Evolutionary conservation across 495 filamentous ascomycete species (phyloP).

Genomic region (Penicillium chermesinum): DNA sequence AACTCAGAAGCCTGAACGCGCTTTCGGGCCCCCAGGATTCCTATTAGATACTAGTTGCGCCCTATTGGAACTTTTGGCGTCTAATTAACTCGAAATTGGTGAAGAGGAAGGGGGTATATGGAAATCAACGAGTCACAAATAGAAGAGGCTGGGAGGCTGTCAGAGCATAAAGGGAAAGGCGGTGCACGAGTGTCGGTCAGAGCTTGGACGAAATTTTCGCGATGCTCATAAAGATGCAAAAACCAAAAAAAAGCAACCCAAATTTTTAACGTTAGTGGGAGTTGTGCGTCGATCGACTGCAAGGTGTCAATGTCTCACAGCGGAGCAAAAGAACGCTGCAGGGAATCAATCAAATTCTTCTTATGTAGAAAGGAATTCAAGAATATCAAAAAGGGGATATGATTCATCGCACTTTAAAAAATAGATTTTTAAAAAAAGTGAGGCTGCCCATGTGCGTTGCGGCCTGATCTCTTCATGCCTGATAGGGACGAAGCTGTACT

Average conservation of each 20-base stretch:
- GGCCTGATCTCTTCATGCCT: constrained; percentile 30
- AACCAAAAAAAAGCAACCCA: constrained; percentile 6
- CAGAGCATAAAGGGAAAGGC: constrained; percentile 16
- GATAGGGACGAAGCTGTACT: constrained; percentile 14
- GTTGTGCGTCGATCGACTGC: constrained; percentile 23
- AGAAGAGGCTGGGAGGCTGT: constrained; percentile 25
- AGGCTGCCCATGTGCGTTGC: constrained; percentile 25
- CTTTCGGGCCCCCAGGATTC: neutral
- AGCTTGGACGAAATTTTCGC: neutral
- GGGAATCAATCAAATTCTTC: constrained; percentile 18
- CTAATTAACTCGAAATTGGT: neutral
- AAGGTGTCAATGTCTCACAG: constrained; percentile 24
- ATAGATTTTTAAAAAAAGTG: constrained; percentile 15
- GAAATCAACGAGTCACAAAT: constrained; percentile 24
- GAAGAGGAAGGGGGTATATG: neutral
- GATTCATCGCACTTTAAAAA: constrained; percentile 23
- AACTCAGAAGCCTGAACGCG: neutral
- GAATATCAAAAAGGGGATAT: constrained; percentile 11
- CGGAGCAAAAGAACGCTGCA: constrained; percentile 26
- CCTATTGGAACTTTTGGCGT: neutral
- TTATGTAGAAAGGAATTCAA: constrained; percentile 5
- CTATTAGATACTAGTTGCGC: neutral
- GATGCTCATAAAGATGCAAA: neutral
- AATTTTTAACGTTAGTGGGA: constrained; percentile 12
- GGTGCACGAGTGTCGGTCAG: constrained; percentile 23